A percentile compares a stretch with the other conserved stretches of the same genome.
Evolutionary conservation across 768 basidiomycete genomes (phyloP).

Genomic region (Pleurotus sapidus): DNA sequence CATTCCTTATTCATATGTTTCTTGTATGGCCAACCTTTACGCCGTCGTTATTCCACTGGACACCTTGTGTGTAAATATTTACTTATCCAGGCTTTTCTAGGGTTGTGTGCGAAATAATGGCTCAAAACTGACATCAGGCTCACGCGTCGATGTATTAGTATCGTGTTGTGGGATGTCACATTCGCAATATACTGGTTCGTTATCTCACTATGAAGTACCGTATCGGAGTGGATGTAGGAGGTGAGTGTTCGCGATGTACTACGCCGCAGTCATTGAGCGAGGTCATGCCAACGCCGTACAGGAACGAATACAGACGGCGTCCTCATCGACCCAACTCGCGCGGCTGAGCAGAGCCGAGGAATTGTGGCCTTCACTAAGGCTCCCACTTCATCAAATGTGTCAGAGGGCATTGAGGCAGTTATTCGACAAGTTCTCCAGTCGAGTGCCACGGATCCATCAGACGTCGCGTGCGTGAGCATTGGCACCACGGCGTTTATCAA

Average conservation of each 20-base stretch:
- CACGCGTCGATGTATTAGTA: no score
- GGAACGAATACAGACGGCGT: constrained; percentile 34
- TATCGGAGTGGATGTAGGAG: constrained; percentile 4
- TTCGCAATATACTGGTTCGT: no score
- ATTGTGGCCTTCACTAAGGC: constrained; percentile 43
- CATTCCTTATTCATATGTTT: no score
- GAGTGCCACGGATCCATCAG: constrained; percentile 25
- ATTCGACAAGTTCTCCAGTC: constrained; percentile 41
- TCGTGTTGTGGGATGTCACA: no score
- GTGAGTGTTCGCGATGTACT: not conserved
- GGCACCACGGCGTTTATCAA: constrained; percentile 67
- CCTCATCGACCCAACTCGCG: constrained; percentile 25
- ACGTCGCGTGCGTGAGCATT: constrained; percentile 51
- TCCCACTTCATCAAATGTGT: constrained; percentile 55
- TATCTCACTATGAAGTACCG: not conserved
- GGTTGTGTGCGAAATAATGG: no score
- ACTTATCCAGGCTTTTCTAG: no score
- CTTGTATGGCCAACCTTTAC: no score
- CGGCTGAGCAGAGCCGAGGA: constrained; percentile 26
- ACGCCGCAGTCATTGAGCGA: not conserved
- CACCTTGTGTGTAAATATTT: no score
- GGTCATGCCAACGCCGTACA: constrained; percentile 5
- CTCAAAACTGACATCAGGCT: no score
- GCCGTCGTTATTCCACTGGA: no score
- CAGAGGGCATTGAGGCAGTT: constrained; percentile 54